Evolutionary conservation across 345 rosid species (phyloP).

Genomic region (Noccaea bulbosa): DNA sequence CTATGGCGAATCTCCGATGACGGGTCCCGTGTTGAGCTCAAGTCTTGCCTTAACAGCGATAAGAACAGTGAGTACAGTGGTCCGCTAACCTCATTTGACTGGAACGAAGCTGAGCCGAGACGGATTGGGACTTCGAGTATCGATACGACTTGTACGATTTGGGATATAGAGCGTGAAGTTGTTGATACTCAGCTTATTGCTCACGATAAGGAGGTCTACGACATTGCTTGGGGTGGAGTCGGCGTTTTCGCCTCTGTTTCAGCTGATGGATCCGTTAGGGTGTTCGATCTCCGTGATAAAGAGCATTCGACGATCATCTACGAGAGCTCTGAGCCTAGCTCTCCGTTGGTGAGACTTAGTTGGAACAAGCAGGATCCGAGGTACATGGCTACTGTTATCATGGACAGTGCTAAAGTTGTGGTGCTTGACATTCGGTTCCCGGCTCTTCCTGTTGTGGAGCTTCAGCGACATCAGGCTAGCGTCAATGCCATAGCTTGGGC

Average conservation of each 20-base stretch:
- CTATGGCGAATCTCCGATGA: conserved; percentile 77
- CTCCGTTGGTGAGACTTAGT: conserved; percentile 79
- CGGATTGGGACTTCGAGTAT: conserved; percentile 92
- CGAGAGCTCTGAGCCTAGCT: conserved; percentile 84
- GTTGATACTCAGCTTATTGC: conserved; percentile 94
- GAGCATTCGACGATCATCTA: conserved; percentile 92
- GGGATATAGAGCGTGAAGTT: conserved; percentile 86
- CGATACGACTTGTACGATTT: conserved; percentile 92
- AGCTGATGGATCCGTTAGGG: conserved; percentile 84
- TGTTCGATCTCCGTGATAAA: conserved; percentile 84
- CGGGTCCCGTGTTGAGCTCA: conserved; percentile 66
- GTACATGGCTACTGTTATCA: conserved; percentile 92
- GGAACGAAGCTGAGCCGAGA: conserved; percentile 95
- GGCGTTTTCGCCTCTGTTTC: conserved; percentile 90
- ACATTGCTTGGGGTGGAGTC: conserved; percentile 97
- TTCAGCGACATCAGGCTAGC: conserved; percentile 84
- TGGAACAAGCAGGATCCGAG: conserved; percentile 98
- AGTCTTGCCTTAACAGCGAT: conserved; percentile 67
- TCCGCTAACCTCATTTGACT: conserved; percentile 91
- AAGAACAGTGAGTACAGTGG: conserved; percentile 89
- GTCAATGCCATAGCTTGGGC: conserved; percentile 96
- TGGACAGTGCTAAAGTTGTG: conserved; percentile 86
- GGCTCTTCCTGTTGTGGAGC: conserved; percentile 82
- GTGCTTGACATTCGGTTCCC: conserved; percentile 87
- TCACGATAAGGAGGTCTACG: conserved; percentile 93